These are phyloP conservation scores for Lachancea lanzarotensis DNA, from an alignment of 805 yeast species.

Conservation along the genomic window DNA sequence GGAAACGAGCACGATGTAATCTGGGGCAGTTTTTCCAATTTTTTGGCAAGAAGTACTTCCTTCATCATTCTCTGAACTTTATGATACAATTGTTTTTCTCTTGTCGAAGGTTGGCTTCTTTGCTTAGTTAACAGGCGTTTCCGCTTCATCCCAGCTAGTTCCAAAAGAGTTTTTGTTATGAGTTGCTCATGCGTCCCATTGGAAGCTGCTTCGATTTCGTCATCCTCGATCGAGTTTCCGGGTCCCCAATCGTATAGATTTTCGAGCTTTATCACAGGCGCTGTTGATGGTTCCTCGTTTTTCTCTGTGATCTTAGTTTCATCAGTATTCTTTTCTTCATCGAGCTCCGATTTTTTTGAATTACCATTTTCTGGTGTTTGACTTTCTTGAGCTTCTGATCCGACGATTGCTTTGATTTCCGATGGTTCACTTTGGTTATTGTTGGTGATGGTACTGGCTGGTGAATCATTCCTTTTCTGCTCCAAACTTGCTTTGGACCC, in stretches of 20 bases:
- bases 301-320: conserved; percentile 1
- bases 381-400: no score
- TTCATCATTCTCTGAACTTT: conserved; percentile 42
- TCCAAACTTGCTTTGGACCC: background rate
- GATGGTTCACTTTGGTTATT: background rate
- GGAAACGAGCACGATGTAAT: conserved; percentile 46
- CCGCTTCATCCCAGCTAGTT: conserved; percentile 46
- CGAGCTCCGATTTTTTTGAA: background rate
- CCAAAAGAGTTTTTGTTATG: conserved; percentile 40
- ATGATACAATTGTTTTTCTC: conserved; percentile 39
- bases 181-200: conserved; percentile 38
- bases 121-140: conserved; percentile 33
- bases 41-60: conserved; percentile 37
- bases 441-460: no score
- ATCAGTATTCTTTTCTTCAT: conserved; percentile 1
- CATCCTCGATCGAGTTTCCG: conserved; percentile 41
- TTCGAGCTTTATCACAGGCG: conserved; percentile 29
- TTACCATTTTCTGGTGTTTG: no score
- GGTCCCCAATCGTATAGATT: conserved; percentile 47
- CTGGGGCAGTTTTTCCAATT: conserved; percentile 28
- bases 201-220: conserved; percentile 44
- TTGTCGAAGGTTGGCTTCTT: conserved; percentile 35
- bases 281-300: conserved; percentile 1
- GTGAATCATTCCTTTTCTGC: background rate
- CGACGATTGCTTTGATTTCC: background rate